Evolutionary conservation across 441 rosid species (phyloP).

Genomic region (Omphalea diandra): DNA sequence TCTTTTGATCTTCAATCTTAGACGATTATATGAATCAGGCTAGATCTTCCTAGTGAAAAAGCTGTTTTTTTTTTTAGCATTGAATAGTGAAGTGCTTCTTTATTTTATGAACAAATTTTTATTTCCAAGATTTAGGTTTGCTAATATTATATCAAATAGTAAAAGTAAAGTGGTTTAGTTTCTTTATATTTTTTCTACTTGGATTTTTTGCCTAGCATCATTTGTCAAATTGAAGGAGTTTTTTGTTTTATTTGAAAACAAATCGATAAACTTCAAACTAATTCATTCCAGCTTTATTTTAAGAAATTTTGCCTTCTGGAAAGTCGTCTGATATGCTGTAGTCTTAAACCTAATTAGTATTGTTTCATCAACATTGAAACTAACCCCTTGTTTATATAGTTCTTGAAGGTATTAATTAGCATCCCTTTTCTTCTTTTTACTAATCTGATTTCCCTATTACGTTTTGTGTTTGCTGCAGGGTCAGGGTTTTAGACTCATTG

Average conservation of each 20-base stretch:
- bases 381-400: neutral
- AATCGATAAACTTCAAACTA: neutral
- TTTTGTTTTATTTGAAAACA: neutral
- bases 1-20: conserved; percentile 17
- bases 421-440: neutral
- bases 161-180: neutral
- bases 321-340: neutral
- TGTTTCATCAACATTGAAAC: neutral
- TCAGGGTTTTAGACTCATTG: neutral
- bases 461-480: conserved; percentile 2
- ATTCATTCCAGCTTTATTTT: neutral
- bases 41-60: conserved; percentile 19
- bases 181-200: neutral
- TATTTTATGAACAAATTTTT: conserved; percentile 2
- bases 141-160: conserved; percentile 1
- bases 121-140: conserved; percentile 5
- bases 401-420: neutral
- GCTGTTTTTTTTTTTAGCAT: conserved; percentile 3
- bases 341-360: neutral
- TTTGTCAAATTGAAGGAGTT: conserved; percentile 14
- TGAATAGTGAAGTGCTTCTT: conserved; percentile 1
- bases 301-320: neutral
- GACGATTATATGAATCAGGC: neutral
- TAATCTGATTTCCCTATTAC: neutral
- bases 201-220: neutral